Conservation (phyloP, 2,329 filamentous ascomycete species). For the Cryphonectria carpinicola region DNA sequence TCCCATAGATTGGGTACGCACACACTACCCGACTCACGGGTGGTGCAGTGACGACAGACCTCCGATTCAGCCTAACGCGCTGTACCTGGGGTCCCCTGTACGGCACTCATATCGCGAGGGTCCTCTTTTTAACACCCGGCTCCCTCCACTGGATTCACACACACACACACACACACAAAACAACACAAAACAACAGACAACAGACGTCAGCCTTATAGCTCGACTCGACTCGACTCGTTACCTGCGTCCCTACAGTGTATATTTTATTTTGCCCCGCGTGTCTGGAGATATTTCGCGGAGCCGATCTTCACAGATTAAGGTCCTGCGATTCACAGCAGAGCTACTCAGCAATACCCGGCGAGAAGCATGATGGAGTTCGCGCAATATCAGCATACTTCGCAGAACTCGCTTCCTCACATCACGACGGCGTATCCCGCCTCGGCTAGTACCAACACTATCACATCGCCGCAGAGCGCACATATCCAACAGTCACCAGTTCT, state of each 20-base stretch:
- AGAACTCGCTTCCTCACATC: constrained; percentile 63
- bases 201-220: not conserved
- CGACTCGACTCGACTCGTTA: not conserved
- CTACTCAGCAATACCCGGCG: constrained; percentile 11
- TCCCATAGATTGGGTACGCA: constrained; percentile 59
- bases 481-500: constrained; percentile 78
- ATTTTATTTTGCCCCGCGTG: not conserved
- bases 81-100: constrained; percentile 51
- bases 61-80: constrained; percentile 41
- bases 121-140: constrained; percentile 37
- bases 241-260: not conserved
- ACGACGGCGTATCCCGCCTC: constrained; percentile 66
- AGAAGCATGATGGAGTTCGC: constrained; percentile 73
- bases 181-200: not conserved
- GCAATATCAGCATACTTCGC: constrained; percentile 71
- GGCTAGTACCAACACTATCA: constrained; percentile 61
- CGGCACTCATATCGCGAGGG: constrained; percentile 41
- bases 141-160: not conserved
- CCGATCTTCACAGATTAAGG: not conserved
- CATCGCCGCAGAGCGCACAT: constrained; percentile 73
- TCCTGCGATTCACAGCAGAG: not conserved
- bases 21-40: constrained; percentile 49
- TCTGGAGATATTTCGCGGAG: not conserved
- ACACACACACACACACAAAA: not conserved
- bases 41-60: constrained; percentile 48